phyloP scores from a whole-genome alignment of 305 asterid species.

The Fraxinus nigra region DNA sequence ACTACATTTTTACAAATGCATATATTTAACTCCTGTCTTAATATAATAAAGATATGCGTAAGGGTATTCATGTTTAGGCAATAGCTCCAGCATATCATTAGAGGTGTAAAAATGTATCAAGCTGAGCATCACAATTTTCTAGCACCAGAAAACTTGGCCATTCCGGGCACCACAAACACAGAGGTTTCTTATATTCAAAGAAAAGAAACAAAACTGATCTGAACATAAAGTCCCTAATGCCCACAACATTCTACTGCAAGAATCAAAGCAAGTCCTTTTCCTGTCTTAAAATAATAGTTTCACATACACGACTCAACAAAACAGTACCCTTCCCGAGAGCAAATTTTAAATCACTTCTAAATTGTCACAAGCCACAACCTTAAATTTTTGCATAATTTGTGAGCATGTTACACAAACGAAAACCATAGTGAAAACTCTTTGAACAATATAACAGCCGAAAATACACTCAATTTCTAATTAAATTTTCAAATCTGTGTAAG shows the following conservation, averaged over 20 bases:
- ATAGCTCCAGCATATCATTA: not conserved
- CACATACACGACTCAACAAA: not conserved
- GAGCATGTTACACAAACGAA: not conserved
- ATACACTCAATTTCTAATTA: not conserved
- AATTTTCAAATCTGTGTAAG: not conserved
- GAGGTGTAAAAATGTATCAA: not conserved
- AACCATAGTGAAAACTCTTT: not conserved
- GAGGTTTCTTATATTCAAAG: not conserved
- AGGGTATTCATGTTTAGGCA: not conserved
- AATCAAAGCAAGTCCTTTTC: not conserved
- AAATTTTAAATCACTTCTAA: not conserved
- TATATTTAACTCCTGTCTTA: not conserved
- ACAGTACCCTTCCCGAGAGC: not conserved
- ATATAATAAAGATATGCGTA: not conserved
- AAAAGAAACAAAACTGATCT: not conserved
- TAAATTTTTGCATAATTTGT: not conserved
- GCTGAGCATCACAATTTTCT: not conserved
- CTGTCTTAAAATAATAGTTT: not conserved
- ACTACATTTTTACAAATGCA: not conserved
- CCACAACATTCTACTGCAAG: not conserved
- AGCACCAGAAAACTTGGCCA: not conserved
- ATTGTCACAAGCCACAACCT: constrained; percentile 1
- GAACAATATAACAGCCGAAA: not conserved
- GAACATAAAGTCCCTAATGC: not conserved
- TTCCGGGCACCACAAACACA: not conserved